Evolutionary conservation across 192 early-diverging fungal genomes (phyloP), one percentile per base, ranked within the genome.

Genomic region (Martensiomyces pterosporus): DNA sequence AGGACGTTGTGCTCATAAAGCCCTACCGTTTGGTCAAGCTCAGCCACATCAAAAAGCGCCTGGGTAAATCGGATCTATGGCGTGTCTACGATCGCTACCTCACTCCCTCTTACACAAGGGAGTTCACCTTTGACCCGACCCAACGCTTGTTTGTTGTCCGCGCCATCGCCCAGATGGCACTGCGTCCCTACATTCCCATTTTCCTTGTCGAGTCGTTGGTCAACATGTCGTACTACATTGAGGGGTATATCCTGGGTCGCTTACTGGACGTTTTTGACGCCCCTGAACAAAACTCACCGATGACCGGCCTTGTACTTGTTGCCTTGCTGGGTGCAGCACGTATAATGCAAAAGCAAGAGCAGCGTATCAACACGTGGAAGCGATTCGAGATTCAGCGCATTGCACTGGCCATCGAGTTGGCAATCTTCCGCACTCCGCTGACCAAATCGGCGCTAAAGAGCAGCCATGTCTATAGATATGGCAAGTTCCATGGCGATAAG

Each of bases 131-230:
- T 39, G 50, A 52, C 14, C 39, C 50, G 24, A 7, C 18, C 19
- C 25, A 60, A 39, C 25, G 39, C 17, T 19, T 60, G 24, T 52
- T 60, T 43, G 58, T 60, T 8, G 39, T 52, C 13, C 49, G 49
- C 0, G 58, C 45, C 2, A 52, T 60, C 25, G 33, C 29, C 3
- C 44, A 45, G 0, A 60, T 60, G 58, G 50, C 44, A 0, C 18
- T 24, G 0, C 12, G 16, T 0, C 49, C 49, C n/a, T 48, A 43
- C 9, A 14, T 48, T 5, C 58, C 49, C 5, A 41, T 47, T 13
- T 42, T 60, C 18, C 7, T 52, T 9, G 44, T 22, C 4, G 58
- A 60, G 22, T 48, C 47, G 39, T 23, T 36, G 9, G 13, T 53
- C 12, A 19, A 23, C 4, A 8, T 39, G 3, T 49, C 39, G 1